Evolutionary conservation across 2,329 filamentous ascomycete genomes (phyloP).

Genomic region (Epichloe brachyelytri): DNA sequence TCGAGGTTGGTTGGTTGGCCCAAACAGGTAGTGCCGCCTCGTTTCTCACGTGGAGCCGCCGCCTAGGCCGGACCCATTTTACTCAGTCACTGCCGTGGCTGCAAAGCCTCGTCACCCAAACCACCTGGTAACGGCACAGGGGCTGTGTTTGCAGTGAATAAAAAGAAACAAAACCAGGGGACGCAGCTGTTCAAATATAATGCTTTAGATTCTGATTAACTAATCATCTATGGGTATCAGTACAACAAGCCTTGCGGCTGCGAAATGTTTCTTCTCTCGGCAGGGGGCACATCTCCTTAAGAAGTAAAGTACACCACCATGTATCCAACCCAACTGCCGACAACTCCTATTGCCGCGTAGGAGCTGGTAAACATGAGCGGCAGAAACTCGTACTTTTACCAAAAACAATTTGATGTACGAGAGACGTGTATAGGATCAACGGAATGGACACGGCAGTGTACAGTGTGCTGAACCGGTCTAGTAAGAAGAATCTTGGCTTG

Average conservation of each 20-base stretch:
- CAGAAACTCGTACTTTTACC: conserved; percentile 76
- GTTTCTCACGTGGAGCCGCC: conserved; percentile 16
- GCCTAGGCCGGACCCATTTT: conserved; percentile 8
- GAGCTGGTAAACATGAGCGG: conserved; percentile 95
- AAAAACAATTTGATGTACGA: conserved; percentile 74
- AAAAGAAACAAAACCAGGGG: neutral
- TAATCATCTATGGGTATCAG: neutral
- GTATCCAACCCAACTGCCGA: conserved; percentile 91
- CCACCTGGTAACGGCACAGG: no score
- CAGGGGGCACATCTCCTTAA: conserved; percentile 12
- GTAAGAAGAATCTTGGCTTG: conserved; percentile 69
- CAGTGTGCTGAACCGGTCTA: conserved; percentile 79
- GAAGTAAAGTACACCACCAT: conserved; percentile 77
- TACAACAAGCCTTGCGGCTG: neutral
- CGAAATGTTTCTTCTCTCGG: neutral
- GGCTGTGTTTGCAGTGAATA: neutral
- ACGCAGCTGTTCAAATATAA: no score
- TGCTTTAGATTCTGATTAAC: neutral
- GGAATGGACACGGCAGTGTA: conserved; percentile 88
- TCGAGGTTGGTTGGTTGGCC: conserved; percentile 9
- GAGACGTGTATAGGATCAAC: conserved; percentile 74
- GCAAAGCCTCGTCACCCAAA: no score
- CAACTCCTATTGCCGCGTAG: conserved; percentile 86
- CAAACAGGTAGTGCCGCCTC: conserved; percentile 15
- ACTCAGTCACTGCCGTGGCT: neutral